These are phyloP conservation scores for Magnusiomyces clavatus DNA, from an alignment of 1,139 yeast species.

Conservation along the genomic window DNA sequence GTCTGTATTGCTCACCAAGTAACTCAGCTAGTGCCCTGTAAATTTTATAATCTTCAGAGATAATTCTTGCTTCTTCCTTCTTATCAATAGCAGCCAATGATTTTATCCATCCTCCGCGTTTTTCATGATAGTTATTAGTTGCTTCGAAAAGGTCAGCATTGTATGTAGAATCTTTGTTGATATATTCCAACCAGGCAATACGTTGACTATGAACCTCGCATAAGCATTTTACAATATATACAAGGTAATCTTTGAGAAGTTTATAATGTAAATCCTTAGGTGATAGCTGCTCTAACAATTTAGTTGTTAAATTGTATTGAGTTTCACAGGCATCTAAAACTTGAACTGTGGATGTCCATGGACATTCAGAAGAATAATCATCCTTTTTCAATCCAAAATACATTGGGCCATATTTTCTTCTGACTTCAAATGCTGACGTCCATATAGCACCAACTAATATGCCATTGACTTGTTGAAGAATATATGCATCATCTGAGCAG, in stretches of 20 bases:
- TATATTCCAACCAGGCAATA: constrained; percentile 20
- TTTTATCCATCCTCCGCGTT: constrained; percentile 46
- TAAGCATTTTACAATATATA: constrained; percentile 26
- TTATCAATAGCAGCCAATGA: constrained; percentile 43
- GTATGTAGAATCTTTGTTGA: too few relatives aligned
- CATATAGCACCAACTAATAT: constrained; percentile 24
- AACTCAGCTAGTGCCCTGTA: constrained; percentile 59
- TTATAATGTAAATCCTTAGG: constrained; percentile 12
- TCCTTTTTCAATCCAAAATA: constrained; percentile 19
- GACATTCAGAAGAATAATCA: constrained; percentile 18
- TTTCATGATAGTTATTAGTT: constrained; percentile 14
- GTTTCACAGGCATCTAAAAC: constrained; percentile 22
- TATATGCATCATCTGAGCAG: constrained; percentile 6
- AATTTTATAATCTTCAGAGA: constrained; percentile 63
- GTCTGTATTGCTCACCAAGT: constrained; percentile 41
- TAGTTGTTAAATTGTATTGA: constrained; percentile 20
- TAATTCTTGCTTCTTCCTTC: constrained; percentile 46
- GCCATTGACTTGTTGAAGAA: constrained; percentile 25
- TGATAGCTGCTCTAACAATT: constrained; percentile 14
- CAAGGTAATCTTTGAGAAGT: constrained; percentile 21
- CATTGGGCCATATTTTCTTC: constrained; percentile 17
- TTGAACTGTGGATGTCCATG: constrained; percentile 30
- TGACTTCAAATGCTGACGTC: constrained; percentile 23
- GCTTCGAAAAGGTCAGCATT: too few relatives aligned
- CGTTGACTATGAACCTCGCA: constrained; percentile 28